Evolutionary conservation across 2,329 filamentous ascomycete genomes (phyloP), one percentile per base, ranked within the genome.

Genomic region (Cryphonectria radicalis): DNA sequence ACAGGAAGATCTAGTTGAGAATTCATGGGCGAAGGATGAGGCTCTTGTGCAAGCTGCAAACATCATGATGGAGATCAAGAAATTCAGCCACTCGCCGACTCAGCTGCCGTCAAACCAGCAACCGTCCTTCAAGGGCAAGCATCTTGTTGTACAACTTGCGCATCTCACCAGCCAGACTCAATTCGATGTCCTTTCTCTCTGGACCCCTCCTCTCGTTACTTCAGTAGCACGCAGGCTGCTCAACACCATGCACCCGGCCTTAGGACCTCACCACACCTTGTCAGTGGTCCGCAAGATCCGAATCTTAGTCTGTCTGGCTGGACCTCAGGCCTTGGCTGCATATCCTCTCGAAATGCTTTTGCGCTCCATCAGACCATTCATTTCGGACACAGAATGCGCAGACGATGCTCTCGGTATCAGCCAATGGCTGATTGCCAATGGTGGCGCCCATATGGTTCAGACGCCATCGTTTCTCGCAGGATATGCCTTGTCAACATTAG

Each of bases 331-430:
- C n/a, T 84, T 92, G 35, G 84, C 89, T 57, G 92, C 92, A 0
- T 98, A 98, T 77, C 93, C 94, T 14, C 80, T 98, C 19, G 93
- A 99, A 79, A 96, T 98, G 93, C 85, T 97, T 0, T 85, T 99
- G 1, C 93, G 94, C 76, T 91, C 92, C 1, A 85, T 97, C 28
- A 87, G 92, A 13, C 90, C 90, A 0, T 97, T 94, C 75, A 84
- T 98, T 7, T 91, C 91, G 1, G 92, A 98, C 75, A 87, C 91
- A 0, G 92, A 97, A 77, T 98, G 95, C 80, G 93, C 95, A 13
- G 93, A 97, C 77, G 96, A 99, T 82, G 91, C 93, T 1, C 86
- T 98, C 62, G 95, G 95, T 0, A 88, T 99, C 46, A 90, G 93
- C 72, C 92, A 94, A 79, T 98, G 97, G 80, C 86, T 99, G 1